A percentile compares a stretch with the other conserved stretches of the same genome.
These are phyloP conservation scores for Sisymbrium irio DNA, from an alignment of 345 rosid species.

Conservation along the genomic window DNA sequence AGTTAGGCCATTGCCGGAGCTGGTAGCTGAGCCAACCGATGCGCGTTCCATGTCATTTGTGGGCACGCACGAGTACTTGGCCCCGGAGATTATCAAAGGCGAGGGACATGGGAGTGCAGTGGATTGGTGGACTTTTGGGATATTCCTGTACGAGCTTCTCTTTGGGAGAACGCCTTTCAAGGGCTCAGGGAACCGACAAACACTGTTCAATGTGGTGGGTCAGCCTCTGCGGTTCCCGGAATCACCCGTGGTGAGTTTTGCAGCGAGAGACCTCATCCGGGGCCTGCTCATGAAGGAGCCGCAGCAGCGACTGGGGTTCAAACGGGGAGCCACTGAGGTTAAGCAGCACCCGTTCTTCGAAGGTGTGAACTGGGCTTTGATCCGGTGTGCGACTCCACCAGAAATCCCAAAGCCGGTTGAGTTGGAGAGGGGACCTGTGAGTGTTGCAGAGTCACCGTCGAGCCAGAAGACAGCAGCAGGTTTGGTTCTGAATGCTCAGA, in stretches of 20 bases:
- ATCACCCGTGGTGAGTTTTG: slow-evolving; percentile 72
- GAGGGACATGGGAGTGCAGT: slow-evolving; percentile 98
- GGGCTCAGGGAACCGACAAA: slow-evolving; percentile 86
- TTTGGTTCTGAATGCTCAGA: slow-evolving; percentile 42
- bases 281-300: slow-evolving; percentile 88
- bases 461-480: slow-evolving; percentile 48
- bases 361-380: slow-evolving; percentile 93
- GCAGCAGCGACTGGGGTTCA: slow-evolving; percentile 73
- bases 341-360: slow-evolving; percentile 93
- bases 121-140: slow-evolving; percentile 97
- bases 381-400: slow-evolving; percentile 84
- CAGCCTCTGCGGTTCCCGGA: slow-evolving; percentile 91
- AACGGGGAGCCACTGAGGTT: slow-evolving; percentile 90
- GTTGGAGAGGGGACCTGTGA: slow-evolving; percentile 47
- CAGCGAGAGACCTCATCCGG: slow-evolving; percentile 76
- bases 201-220: slow-evolving; percentile 84
- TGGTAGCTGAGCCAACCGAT: slow-evolving; percentile 85
- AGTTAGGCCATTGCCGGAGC: slow-evolving; percentile 85
- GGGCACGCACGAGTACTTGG: slow-evolving; percentile 89
- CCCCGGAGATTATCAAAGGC: slow-evolving; percentile 87
- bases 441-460: slow-evolving; percentile 41
- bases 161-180: slow-evolving; percentile 92
- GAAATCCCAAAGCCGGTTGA: slow-evolving; percentile 83
- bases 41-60: slow-evolving; percentile 96
- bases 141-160: slow-evolving; percentile 77